A percentile compares a stretch with the other conserved stretches of the same genome.
Evolutionary conservation across 2,329 filamentous ascomycete genomes (phyloP).

Genomic region (Fusarium robinianum): DNA sequence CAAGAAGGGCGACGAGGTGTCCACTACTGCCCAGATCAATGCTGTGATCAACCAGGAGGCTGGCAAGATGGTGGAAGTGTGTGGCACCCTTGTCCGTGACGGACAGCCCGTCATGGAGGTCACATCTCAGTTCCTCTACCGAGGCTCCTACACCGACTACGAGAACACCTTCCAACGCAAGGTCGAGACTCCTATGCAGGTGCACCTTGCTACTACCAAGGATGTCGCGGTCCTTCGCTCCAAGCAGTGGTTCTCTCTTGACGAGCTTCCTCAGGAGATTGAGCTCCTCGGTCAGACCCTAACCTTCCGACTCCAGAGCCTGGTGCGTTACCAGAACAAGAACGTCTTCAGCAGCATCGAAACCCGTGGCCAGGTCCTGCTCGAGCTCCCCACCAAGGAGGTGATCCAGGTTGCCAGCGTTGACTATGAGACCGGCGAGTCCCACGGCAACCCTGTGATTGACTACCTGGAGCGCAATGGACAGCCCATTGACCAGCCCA

Average conservation of each 20-base stretch:
- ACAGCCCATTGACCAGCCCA: slow-evolving; percentile 89
- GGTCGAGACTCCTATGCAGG: slow-evolving; percentile 90
- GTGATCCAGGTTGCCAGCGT: slow-evolving; percentile 97
- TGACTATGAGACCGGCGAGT: slow-evolving; percentile 88
- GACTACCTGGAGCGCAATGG: slow-evolving; percentile 95
- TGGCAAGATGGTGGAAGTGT: slow-evolving; percentile 99
- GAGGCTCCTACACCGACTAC: slow-evolving; percentile 88
- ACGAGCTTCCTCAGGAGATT: slow-evolving; percentile 69
- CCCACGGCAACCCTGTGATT: slow-evolving; percentile 94
- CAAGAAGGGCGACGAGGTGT: slow-evolving; percentile 91
- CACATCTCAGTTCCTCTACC: slow-evolving; percentile 96
- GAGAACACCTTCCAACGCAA: slow-evolving; percentile 99
- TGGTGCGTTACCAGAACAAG: slow-evolving; percentile 94
- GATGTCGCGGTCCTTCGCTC: slow-evolving; percentile 93
- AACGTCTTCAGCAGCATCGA: slow-evolving; percentile 88
- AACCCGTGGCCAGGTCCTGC: slow-evolving; percentile 87
- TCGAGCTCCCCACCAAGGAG: slow-evolving; percentile 96
- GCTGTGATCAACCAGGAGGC: slow-evolving; percentile 98
- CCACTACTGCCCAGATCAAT: slow-evolving; percentile 94
- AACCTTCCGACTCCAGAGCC: slow-evolving; percentile 91
- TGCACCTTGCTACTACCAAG: slow-evolving; percentile 84
- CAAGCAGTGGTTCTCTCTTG: slow-evolving; percentile 96
- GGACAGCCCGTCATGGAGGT: slow-evolving; percentile 94
- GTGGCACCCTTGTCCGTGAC: slow-evolving; percentile 87
- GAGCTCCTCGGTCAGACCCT: slow-evolving; percentile 91